Base-by-base conservation (phyloP, 2,329 filamentous ascomycete genomes). In the Apiospora phragmitis region DNA sequence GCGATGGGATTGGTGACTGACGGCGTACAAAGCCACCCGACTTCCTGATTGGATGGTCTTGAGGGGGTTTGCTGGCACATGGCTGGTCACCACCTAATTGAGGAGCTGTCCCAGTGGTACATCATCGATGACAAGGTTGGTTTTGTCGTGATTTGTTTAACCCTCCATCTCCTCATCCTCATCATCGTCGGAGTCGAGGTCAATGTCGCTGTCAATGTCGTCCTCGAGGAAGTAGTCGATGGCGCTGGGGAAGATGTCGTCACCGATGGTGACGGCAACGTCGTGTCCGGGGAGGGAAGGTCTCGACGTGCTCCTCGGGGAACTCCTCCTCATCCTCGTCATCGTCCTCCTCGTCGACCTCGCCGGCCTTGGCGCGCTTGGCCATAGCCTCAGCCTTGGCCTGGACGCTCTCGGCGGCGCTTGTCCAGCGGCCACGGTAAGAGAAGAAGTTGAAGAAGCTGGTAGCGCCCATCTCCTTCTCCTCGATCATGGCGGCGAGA, bases 381-480 rank as follows among this genome's bases (percentile, higher is more conserved):
- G 78, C 79, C 76, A 83, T 82, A 38, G 88, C 89, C 72, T 85
- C 82, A 74, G 82, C 83, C 55, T 86, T 83, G 41, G 88, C 89
- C 72, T 85, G 82, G 74, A 81, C 83, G 62, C 85, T 89, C 82
- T 92, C 89, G 76, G 91, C 88, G 1, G 88, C 89, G 65, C 84
- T 87, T 72, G 92, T 84, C 76, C 87, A 89, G 69, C 86, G 81
- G 74, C 85, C 90, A 74, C 82, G 87, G 80, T 89, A 93, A 16
- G 87, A 90, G 79, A 94, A 94, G 85, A 90, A 92, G 68, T 89
- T 88, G 79, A 93, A 93, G 84, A 93, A 93, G 80, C 87, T 90
- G 47, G 86, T 76, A 12, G 85, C 85, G 74, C 76, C 75, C 43
- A 71, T 70, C 67, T 71, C 71, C 69, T 75, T 75, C 70, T 71